Evolutionary conservation across 2,329 filamentous ascomycete genomes (phyloP).

Genomic region (Phaeosphaeria sp.): DNA sequence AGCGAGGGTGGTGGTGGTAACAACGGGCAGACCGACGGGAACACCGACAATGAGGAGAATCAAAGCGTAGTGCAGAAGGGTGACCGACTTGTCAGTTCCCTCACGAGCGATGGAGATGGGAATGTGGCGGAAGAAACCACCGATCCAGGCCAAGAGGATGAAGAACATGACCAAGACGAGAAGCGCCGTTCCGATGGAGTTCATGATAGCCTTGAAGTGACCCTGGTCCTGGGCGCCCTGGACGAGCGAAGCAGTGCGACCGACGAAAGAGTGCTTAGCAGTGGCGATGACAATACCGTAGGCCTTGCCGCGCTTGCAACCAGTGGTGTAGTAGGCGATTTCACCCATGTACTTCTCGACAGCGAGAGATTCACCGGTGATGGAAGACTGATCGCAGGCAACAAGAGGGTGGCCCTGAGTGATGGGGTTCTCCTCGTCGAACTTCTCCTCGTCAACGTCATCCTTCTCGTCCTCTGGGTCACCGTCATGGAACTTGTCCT

Average conservation of each 20-base stretch:
- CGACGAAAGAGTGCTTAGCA: constrained; percentile 76
- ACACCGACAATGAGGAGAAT: constrained; percentile 76
- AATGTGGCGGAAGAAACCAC: constrained; percentile 77
- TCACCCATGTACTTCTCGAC: constrained; percentile 83
- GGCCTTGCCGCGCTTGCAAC: constrained; percentile 80
- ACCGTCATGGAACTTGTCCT: constrained; percentile 60
- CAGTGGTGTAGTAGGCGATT: constrained; percentile 77
- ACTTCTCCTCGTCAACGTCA: constrained; percentile 65
- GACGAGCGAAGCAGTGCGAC: constrained; percentile 75
- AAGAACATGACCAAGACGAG: constrained; percentile 79
- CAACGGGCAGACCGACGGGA: constrained; percentile 77
- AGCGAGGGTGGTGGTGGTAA: constrained; percentile 78
- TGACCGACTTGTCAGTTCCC: constrained; percentile 61
- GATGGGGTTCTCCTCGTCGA: constrained; percentile 59
- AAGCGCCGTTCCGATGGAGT: constrained; percentile 76
- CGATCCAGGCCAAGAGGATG: constrained; percentile 77
- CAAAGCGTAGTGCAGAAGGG: constrained; percentile 58
- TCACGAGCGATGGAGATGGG: constrained; percentile 65
- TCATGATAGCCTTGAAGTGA: constrained; percentile 75
- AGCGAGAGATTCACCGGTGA: constrained; percentile 80
- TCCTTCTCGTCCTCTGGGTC: constrained; percentile 68
- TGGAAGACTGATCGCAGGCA: constrained; percentile 79
- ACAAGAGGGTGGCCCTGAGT: constrained; percentile 71
- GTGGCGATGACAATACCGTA: constrained; percentile 72
- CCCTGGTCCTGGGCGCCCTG: constrained; percentile 77